Evolutionary conservation across 805 yeast genomes (phyloP).

Genomic region (Jamesozyma rosinii): DNA sequence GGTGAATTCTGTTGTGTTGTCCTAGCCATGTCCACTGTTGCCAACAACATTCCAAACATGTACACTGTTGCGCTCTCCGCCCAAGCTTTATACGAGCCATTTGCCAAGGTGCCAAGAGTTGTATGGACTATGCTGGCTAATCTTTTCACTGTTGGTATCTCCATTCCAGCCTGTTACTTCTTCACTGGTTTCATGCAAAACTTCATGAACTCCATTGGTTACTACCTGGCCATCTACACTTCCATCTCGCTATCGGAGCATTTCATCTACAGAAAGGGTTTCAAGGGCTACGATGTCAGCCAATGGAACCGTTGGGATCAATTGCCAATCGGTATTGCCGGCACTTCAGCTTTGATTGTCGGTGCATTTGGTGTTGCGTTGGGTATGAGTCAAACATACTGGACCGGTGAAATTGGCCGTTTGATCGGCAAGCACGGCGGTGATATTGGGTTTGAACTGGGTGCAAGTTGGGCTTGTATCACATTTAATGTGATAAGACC

Average conservation of each 20-base stretch:
- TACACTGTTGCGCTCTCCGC: constrained; percentile 81
- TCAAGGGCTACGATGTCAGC: constrained; percentile 50
- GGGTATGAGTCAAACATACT: constrained; percentile 87
- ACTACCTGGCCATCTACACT: constrained; percentile 81
- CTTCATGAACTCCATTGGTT: constrained; percentile 85
- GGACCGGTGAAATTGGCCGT: constrained; percentile 55
- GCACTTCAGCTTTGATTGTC: constrained; percentile 64
- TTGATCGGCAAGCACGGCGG: constrained; percentile 42
- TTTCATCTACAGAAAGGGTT: constrained; percentile 63
- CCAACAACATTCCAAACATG: constrained; percentile 89
- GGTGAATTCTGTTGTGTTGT: constrained; percentile 85
- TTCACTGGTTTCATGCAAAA: constrained; percentile 68
- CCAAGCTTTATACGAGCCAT: constrained; percentile 70
- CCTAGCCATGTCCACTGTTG: constrained; percentile 73
- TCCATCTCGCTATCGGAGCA: constrained; percentile 70
- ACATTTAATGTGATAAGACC: constrained; percentile 54
- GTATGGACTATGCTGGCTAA: constrained; percentile 73
- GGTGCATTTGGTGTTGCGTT: constrained; percentile 78
- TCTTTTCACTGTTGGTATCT: constrained; percentile 67
- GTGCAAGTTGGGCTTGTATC: constrained; percentile 56
- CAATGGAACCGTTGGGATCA: constrained; percentile 47
- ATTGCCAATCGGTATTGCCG: constrained; percentile 71
- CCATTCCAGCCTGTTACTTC: constrained; percentile 77
- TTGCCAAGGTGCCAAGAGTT: constrained; percentile 68
- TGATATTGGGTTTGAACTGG: constrained; percentile 81